Evolutionary conservation across 2,329 filamentous ascomycete genomes (phyloP).

Genomic region (Hypoxylon sp.): DNA sequence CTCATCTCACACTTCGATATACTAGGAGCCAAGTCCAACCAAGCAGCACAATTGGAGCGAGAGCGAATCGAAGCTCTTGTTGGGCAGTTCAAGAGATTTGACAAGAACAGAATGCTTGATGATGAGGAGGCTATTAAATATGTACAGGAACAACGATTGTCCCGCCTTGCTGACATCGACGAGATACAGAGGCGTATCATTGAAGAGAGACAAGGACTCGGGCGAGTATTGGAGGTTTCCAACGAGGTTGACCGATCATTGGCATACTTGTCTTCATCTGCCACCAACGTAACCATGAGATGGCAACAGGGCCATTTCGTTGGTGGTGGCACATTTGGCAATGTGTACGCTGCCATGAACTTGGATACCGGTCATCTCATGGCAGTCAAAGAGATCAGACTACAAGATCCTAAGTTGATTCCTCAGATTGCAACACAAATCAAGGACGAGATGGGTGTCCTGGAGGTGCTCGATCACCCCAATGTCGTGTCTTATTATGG

Average conservation of each 20-base stretch:
- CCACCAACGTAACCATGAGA: constrained; percentile 93
- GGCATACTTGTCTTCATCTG: constrained; percentile 92
- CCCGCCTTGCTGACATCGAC: constrained; percentile 82
- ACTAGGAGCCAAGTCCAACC: constrained; percentile 93
- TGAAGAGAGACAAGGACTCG: constrained; percentile 87
- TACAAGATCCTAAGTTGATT: constrained; percentile 96
- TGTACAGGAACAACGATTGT: constrained; percentile 81
- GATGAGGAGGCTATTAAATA: constrained; percentile 87
- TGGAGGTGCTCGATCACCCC: constrained; percentile 95
- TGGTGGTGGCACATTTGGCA: constrained; percentile 96
- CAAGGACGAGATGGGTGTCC: constrained; percentile 94
- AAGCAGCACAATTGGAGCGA: constrained; percentile 94
- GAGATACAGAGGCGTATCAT: constrained; percentile 83
- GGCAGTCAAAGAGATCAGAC: constrained; percentile 98
- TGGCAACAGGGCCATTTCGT: constrained; percentile 99
- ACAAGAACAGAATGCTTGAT: constrained; percentile 79
- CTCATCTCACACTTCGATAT: constrained; percentile 99
- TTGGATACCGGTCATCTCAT: constrained; percentile 95
- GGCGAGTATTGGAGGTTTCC: constrained; percentile 90
- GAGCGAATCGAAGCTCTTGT: constrained; percentile 86
- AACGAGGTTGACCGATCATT: constrained; percentile 97
- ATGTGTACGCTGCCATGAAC: constrained; percentile 97
- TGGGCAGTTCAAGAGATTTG: constrained; percentile 81
- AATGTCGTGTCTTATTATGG: constrained; percentile 98
- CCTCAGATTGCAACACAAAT: constrained; percentile 95